Percentiles rank a stretch among this genome's conserved stretches.
These are phyloP conservation scores for Arxiozyma telluris DNA, from an alignment of 1,139 yeast species.

Conservation along the genomic window DNA sequence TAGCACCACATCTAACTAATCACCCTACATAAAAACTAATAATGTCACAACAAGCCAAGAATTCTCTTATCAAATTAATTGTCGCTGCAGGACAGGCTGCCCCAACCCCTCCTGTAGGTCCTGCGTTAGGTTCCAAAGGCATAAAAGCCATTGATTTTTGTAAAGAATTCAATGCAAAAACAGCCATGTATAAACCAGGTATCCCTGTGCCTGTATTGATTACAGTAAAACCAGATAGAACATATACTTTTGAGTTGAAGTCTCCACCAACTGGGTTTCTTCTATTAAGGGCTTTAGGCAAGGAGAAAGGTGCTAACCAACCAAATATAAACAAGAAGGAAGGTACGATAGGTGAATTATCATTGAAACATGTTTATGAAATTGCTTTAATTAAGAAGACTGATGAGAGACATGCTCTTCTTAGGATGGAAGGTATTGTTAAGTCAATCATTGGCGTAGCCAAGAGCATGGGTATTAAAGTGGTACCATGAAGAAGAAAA, in stretches of 20 bases:
- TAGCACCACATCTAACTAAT: constrained; percentile 25
- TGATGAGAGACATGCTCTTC: constrained; percentile 67
- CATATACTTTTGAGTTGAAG: constrained; percentile 78
- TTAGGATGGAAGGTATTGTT: constrained; percentile 66
- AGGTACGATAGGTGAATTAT: constrained; percentile 56
- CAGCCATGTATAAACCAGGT: constrained; percentile 78
- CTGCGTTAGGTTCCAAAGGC: constrained; percentile 97
- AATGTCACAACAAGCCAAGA: constrained; percentile 27
- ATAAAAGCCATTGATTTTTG: constrained; percentile 98
- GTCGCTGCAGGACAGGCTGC: constrained; percentile 99
- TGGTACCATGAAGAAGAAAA: constrained; percentile 44
- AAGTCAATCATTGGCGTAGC: constrained; percentile 85
- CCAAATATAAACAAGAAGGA: constrained; percentile 31
- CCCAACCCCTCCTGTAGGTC: constrained; percentile 99
- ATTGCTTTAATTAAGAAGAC: constrained; percentile 89
- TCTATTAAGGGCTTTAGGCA: constrained; percentile 71
- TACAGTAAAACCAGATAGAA: constrained; percentile 84
- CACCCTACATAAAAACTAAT: constrained; percentile 6
- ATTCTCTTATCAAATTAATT: constrained; percentile 68
- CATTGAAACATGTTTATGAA: constrained; percentile 86
- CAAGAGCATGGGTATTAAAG: constrained; percentile 74
- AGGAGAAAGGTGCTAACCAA: constrained; percentile 52
- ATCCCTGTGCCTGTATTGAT: constrained; percentile 82
- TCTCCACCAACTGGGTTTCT: constrained; percentile 91
- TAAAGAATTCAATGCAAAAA: constrained; percentile 95